These are phyloP conservation scores for Lophiotrema nucula DNA, from an alignment of 495 filamentous ascomycete species.

Conservation along the genomic window DNA sequence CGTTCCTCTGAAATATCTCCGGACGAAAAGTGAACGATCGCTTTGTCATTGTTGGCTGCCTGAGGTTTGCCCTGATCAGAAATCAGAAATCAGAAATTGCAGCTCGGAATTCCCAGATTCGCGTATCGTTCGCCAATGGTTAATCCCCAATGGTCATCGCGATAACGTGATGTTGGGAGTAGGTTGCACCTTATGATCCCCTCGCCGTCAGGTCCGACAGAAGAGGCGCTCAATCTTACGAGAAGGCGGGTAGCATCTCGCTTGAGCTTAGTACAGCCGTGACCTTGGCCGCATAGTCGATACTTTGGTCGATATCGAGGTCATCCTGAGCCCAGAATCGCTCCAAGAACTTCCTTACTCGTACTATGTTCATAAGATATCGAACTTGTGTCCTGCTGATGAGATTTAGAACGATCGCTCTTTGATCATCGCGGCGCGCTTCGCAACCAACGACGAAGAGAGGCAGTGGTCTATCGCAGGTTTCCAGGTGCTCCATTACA, in stretches of 20 bases:
- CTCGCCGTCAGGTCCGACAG: no score
- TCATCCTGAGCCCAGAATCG: conserved; percentile 17
- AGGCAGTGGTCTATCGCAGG: conserved; percentile 24
- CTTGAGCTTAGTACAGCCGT: neutral
- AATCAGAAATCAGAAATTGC: no score
- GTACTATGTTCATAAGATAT: neutral
- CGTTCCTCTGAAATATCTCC: no score
- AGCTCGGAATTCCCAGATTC: no score
- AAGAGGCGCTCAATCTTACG: no score
- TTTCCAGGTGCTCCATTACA: neutral
- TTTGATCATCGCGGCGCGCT: conserved; percentile 31
- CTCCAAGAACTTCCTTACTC: conserved; percentile 1
- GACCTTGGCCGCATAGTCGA: conserved; percentile 5
- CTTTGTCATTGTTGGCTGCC: no score
- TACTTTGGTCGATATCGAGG: conserved; percentile 1
- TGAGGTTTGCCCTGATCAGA: no score
- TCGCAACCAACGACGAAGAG: conserved; percentile 35
- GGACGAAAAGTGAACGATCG: no score
- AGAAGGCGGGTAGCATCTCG: conserved; percentile 1
- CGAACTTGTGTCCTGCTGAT: neutral
- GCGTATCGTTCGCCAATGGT: no score
- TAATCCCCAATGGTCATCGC: no score
- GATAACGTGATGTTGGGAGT: no score
- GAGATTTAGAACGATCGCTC: conserved; percentile 20
- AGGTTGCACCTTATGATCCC: no score